Base-by-base conservation (phyloP, 2,329 filamentous ascomycete species). In the Alternaria conjuncta region DNA sequence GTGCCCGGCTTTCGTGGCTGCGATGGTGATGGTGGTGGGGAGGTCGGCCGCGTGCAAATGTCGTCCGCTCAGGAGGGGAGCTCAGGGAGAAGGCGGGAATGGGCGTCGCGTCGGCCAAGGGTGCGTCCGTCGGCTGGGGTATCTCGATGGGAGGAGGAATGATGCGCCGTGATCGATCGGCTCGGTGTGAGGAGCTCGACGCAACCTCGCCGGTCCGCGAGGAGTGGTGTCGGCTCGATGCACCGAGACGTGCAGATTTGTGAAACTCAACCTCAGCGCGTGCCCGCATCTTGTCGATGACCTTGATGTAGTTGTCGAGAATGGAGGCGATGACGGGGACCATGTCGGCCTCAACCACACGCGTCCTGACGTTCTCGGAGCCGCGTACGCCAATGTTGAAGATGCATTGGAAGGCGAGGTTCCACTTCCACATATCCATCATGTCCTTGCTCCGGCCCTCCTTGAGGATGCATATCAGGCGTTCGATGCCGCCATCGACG, bases 401-500 rank as follows among this genome's bases (percentile, higher is more conserved):
- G 69, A 98, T 94, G 80, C 96, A 99, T 82, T 98, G 96, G 81
- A 99, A 99, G 57, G 96, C 96, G 67, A 99, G 87, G 78, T 97
- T 99, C 96, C 96, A 99, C 83, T 98, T 98, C 96, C 96, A 99
- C 92, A 97, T 97, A 80, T 97, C 95, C 95, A 98, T 97, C 90
- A 97, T 91, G 80, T 99, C 95, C 82, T 94, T 96, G 83, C 93
- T 97, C 78, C 96, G 88, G 67, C 96, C 96, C 82, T 97, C 93
- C 82, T 99, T 99, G 80, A 99, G 88, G 77, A 99, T 97, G 87
- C 94, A 97, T 79, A 99, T 93, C 72, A 99, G 85, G 69, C 95
- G 86, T 84, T 99, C 96, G 80, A 99, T 96, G 66, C 96, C 96
- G 82, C 96, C 96, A 91, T 99, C 96, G 83, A 99, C 93, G 61